Percentiles rank a stretch among this genome's conserved stretches.
These are phyloP conservation scores for Debaryomycetaceae sp. DNA, from an alignment of 1,139 yeast genomes.

Conservation along the genomic window DNA sequence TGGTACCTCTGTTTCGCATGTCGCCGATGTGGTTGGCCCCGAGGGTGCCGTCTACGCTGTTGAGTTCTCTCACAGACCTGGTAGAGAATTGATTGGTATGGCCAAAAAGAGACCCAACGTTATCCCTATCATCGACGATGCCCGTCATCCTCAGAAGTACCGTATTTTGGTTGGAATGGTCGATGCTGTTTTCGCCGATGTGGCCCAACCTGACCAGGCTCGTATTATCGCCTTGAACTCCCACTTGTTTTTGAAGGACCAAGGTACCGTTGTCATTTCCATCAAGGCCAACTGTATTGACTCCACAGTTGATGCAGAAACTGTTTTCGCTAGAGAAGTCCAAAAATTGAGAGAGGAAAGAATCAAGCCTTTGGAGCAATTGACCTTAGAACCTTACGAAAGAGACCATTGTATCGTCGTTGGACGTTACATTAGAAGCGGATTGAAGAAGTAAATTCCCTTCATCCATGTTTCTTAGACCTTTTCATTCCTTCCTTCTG, in stretches of 20 bases:
- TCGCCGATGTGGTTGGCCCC: constrained; percentile 97
- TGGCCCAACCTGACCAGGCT: constrained; percentile 99
- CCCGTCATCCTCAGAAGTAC: constrained; percentile 99
- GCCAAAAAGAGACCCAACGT: constrained; percentile 99
- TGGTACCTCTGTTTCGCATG: constrained; percentile 98
- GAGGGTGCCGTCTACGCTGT: constrained; percentile 98
- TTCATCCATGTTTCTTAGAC: not conserved
- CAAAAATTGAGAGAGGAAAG: constrained; percentile 98
- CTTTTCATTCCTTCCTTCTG: not conserved
- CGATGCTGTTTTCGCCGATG: constrained; percentile 97
- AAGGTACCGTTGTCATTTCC: constrained; percentile 97
- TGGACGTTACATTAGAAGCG: constrained; percentile 94
- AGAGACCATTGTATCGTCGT: constrained; percentile 99
- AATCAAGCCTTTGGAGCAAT: constrained; percentile 96
- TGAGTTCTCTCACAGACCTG: constrained; percentile 99
- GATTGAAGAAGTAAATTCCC: constrained; percentile 48
- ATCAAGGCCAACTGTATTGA: constrained; percentile 99
- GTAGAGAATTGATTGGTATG: constrained; percentile 98
- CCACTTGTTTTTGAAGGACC: constrained; percentile 95
- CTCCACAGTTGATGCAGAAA: constrained; percentile 98
- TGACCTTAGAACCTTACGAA: constrained; percentile 98
- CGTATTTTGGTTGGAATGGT: constrained; percentile 99
- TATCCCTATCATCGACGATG: constrained; percentile 98
- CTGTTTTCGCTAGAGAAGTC: constrained; percentile 98
- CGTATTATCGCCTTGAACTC: constrained; percentile 98